Base-by-base conservation (phyloP, 257 asterid genomes). In the Fraxinus excelsior region DNA sequence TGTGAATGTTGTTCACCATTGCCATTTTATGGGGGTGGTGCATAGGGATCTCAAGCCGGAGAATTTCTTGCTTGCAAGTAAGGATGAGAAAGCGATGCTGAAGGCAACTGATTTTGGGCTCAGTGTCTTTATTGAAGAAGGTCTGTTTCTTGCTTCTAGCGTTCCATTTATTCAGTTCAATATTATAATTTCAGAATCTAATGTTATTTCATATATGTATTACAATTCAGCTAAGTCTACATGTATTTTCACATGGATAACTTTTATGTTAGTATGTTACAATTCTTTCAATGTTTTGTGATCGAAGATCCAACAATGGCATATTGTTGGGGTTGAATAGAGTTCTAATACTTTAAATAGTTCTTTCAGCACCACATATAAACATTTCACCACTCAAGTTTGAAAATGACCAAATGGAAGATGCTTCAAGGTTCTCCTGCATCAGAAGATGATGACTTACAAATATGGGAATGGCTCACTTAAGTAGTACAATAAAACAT, bases 21-120 rank as follows among this genome's bases (percentile, higher is more conserved):
- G 84, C 40, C 88, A 92, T 81, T 92, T 92, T 70, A 83, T 92
- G 91, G 97, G 97, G 72, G 97, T 92, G 81, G 82, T 92, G 92
- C 97, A 92, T 84, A 88, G 97, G 86, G 97, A 92, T 89, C 92
- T 92, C 51, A 92, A 92, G 85, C 97, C 96, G 0, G 97, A 92
- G 90, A 92, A 92, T 81, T 92, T 92, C 90, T 88, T 92, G 86
- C 88, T 92, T 16, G 86, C 94, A 10, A 91, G 88, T 62, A 91
- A 92, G 90, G 89, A 86, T 44, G 89, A 85, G 10, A 87, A 84
- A 71, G 92, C 91, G 6, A 92, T 85, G 90, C 68, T 92, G 9
- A 92, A 92, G 72, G 96, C 96, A 0, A 92, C 96, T 44, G 97
- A 91, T 85, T 92, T 92, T 74, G 97, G 97, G 67, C 96, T 92